Percentiles rank a stretch among this genome's conserved stretches.
Conservation (phyloP, 345 rosid genomes). For the Eucalyptus pauciflora region DNA sequence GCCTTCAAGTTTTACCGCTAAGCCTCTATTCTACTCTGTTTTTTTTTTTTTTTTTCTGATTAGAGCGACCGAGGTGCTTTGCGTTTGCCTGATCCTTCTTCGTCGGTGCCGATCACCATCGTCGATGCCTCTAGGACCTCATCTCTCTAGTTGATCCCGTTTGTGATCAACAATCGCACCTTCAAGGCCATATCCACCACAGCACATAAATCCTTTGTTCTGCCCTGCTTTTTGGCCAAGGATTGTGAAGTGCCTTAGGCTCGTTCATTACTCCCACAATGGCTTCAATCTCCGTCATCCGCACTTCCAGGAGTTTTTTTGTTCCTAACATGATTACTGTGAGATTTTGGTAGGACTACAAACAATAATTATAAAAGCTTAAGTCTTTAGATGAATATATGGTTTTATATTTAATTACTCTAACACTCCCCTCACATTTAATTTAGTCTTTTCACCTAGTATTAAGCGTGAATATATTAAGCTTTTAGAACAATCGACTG, state of each 20-base stretch:
- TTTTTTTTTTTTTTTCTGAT: too few relatives aligned
- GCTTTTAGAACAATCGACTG: too few relatives aligned
- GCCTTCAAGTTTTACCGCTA: neutral
- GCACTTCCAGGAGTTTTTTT: too few relatives aligned
- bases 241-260: too few relatives aligned
- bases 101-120: neutral
- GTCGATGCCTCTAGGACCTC: neutral
- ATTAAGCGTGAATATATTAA: too few relatives aligned
- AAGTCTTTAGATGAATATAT: too few relatives aligned
- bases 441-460: too few relatives aligned
- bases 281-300: neutral
- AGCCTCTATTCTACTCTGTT: neutral
- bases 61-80: conserved; percentile 21
- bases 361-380: too few relatives aligned
- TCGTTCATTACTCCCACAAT: neutral
- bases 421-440: too few relatives aligned
- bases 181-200: neutral
- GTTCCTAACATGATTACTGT: too few relatives aligned
- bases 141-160: neutral
- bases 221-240: neutral
- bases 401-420: too few relatives aligned
- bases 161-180: neutral
- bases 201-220: neutral
- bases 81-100: conserved; percentile 1
- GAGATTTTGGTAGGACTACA: too few relatives aligned